These are phyloP conservation scores for Kwoniella sp. DNA, from an alignment of 768 basidiomycete genomes.

Conservation along the genomic window DNA sequence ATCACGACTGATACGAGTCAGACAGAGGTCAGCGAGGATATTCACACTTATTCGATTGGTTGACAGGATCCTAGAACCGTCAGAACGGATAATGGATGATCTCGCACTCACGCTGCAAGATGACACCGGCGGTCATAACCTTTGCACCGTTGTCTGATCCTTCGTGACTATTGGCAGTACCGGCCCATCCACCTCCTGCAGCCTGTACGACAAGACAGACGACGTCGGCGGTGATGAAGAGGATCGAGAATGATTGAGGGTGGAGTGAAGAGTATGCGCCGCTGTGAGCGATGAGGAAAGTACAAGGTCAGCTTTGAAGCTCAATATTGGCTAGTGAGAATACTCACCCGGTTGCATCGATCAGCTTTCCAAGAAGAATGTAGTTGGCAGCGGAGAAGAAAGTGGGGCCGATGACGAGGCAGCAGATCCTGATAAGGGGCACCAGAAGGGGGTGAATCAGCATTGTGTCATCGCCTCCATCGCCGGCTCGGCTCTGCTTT, in stretches of 20 bases:
- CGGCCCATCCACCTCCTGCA: conserved; percentile 65
- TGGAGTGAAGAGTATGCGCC: conserved; percentile 33
- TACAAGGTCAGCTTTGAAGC: too few relatives aligned
- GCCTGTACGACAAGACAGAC: conserved; percentile 69
- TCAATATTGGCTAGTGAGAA: conserved; percentile 5
- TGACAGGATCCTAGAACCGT: too few relatives aligned
- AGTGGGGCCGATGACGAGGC: conserved; percentile 65
- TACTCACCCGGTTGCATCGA: conserved; percentile 58
- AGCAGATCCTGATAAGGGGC: conserved; percentile 58
- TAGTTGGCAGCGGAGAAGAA: conserved; percentile 65
- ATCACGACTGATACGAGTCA: conserved; percentile 51
- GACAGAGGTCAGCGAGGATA: not conserved
- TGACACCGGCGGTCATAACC: conserved; percentile 66
- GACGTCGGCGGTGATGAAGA: conserved; percentile 60
- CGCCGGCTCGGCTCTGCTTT: not conserved
- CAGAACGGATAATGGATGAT: too few relatives aligned
- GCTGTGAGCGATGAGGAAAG: conserved; percentile 3
- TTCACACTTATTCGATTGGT: too few relatives aligned
- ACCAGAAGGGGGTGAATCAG: not conserved
- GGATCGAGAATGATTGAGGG: conserved; percentile 40
- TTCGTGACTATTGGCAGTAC: conserved; percentile 50
- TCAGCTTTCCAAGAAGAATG: conserved; percentile 62
- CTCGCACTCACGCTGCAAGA: conserved; percentile 61
- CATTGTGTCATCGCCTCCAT: too few relatives aligned
- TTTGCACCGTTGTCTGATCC: conserved; percentile 59